Evolutionary conservation across 495 filamentous ascomycete species (phyloP), one percentile per base, ranked within the genome.

Genomic region (Acidomyces sp.): DNA sequence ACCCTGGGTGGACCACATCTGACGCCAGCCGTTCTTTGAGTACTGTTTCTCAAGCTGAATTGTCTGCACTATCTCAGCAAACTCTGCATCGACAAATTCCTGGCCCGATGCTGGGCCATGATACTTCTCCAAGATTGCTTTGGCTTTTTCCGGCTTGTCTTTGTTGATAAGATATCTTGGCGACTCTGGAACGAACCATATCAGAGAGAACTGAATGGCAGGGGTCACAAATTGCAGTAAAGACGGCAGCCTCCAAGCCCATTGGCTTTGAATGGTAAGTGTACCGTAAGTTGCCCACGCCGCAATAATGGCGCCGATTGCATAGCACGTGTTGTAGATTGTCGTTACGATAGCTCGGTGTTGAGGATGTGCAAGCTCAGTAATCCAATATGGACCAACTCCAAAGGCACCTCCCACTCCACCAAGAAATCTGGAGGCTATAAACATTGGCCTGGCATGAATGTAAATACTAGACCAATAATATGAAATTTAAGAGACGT

Each of bases 21-120:
- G 49, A 27, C 43, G 39, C 41, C 45, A 53, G 28, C 41, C 42
- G n/a, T 39, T 49, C 6, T 36, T 30, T 32, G 6, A 20, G 23
- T 25, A 38, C 22, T 38, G 3, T 13, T 38, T 38, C 23, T 38
- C 36, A 9, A 38, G 19, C n/a, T 15, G 21, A 20, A 38, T 38
- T 6, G 36, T 38, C 18, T 41, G 25, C 11, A 41, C n/a, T 17
- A 41, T 51, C 27, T 58, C 53, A 15, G 43, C 41, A 26, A 39
- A 51, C 27, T 58, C 55, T 29, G 51, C 42, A n/a, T 44, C 38
- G 34, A 58, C 53, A 13, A 58, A 24, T 22, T 48, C 46, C 15
- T 29, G 24, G 10, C 38, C 38, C 16, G 38, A 41, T 7, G 25
- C 26, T 18, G 38, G 38, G 11, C 23, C 38, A 20, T 41, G 38